Base-by-base conservation (phyloP, 2,329 filamentous ascomycete genomes). In the Cladosporium sp. region DNA sequence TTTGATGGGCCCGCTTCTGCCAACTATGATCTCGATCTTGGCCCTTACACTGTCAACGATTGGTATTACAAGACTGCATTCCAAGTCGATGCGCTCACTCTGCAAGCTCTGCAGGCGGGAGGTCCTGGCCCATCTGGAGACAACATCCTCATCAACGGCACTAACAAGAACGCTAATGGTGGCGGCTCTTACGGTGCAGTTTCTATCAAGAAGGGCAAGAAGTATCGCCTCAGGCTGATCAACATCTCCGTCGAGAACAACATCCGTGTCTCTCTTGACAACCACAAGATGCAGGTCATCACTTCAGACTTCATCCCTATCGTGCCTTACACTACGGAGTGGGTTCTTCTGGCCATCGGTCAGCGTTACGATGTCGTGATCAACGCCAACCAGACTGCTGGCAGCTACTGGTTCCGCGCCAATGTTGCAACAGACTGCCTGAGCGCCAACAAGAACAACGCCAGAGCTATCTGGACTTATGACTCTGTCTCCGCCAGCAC, bases 21-120 rank as follows among this genome's bases (percentile, higher is more conserved):
- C 16, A 81, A 86, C 70, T 89, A 89, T 69, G 87, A 91, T 67
- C 80, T 84, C 58, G 89, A 91, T 70, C 78, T 89, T 0, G 88
- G 89, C 3, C 76, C 82, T 12, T 70, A 90, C 1, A 80, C 87
- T 29, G 72, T 90, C 6, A 84, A 81, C 18, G 89, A 91, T 71
- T 91, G 88, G 88, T 67, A 74, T 67, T 76, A 75, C 64, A 69
- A 66, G 26, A 71, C 71, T 23, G 69, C 73, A 23, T 70, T 67
- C 63, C 68, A 69, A 3, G 69, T 71, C 3, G 68, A 72, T 72
- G 55, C 70, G 71, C 57, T 76, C 70, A 68, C 75, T 67, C 18
- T 74, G 72, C 16, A 73, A 71, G 66, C 75, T 71, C 67, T 79
- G 69, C 70, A 72, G 49, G 56, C 46, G 11, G 69, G 69, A 28